Conservation (phyloP, 2,329 filamentous ascomycete genomes). For the Pseudogymnoascus sp. region DNA sequence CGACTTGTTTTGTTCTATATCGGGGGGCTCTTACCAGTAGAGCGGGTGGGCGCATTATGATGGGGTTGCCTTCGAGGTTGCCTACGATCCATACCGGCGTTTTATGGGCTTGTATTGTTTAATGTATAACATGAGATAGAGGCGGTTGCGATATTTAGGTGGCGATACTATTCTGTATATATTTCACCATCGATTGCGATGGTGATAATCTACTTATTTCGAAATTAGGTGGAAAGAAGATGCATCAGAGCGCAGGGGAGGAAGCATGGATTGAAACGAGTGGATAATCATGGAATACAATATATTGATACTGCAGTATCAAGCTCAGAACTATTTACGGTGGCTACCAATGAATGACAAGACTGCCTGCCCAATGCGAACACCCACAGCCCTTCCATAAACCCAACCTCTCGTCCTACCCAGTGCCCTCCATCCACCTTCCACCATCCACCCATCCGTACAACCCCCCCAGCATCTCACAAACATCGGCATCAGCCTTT, state of each 20-base stretch:
- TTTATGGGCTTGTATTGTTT: neutral
- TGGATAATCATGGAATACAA: neutral
- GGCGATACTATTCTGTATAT: neutral
- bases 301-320: neutral
- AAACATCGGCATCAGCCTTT: neutral
- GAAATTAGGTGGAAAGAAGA: neutral
- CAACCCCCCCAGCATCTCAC: neutral
- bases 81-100: neutral
- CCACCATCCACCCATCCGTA: neutral
- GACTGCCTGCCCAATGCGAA: neutral
- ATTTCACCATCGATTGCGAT: neutral
- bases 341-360: neutral
- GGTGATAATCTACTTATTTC: neutral
- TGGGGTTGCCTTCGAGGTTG: neutral
- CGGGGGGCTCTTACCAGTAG: neutral
- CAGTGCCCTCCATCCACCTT: too few relatives aligned
- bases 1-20: neutral
- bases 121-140: slow-evolving; percentile 3
- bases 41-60: neutral
- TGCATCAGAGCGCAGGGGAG: neutral
- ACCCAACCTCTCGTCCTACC: neutral
- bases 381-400: neutral
- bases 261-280: neutral
- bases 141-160: neutral
- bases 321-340: neutral